A percentile compares a stretch with the other conserved stretches of the same genome.
Evolutionary conservation across 345 rosid genomes (phyloP).

Genomic region (Excoecaria cochinchinensis): DNA sequence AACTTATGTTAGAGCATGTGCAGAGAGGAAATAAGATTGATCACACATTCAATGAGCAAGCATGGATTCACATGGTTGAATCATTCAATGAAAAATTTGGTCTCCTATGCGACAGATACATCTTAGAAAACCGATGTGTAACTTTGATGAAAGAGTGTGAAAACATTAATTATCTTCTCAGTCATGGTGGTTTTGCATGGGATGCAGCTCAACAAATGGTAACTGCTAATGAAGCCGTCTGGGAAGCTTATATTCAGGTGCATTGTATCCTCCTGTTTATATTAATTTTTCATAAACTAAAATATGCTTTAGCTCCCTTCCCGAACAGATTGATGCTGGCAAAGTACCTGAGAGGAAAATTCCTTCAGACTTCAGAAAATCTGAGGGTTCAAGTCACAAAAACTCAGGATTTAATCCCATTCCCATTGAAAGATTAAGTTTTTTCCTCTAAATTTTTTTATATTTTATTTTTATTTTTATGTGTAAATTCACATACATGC

Average conservation of each 20-base stretch:
- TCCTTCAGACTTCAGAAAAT: too few relatives aligned
- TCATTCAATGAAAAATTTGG: constrained; percentile 55
- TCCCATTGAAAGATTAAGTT: too few relatives aligned
- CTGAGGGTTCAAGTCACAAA: too few relatives aligned
- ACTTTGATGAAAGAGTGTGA: constrained; percentile 64
- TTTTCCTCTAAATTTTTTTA: too few relatives aligned
- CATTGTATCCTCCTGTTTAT: background rate
- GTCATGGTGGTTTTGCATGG: constrained; percentile 55
- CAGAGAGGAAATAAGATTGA: constrained; percentile 43
- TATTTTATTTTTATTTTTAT: too few relatives aligned
- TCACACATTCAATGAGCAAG: constrained; percentile 50
- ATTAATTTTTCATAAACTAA: background rate
- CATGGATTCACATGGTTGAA: constrained; percentile 56
- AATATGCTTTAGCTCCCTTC: background rate
- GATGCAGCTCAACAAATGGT: constrained; percentile 55
- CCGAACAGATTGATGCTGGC: background rate
- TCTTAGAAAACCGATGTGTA: constrained; percentile 50
- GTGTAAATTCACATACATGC: too few relatives aligned
- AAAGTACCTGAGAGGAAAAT: too few relatives aligned
- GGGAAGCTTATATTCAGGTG: constrained; percentile 68
- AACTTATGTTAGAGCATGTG: constrained; percentile 58
- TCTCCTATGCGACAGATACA: constrained; percentile 44
- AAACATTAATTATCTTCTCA: constrained; percentile 50
- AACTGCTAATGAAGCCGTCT: constrained; percentile 45
- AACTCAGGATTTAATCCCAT: too few relatives aligned